These are phyloP conservation scores for Lithospermum erythrorhizon DNA, from an alignment of 257 asterid species.

Conservation along the genomic window DNA sequence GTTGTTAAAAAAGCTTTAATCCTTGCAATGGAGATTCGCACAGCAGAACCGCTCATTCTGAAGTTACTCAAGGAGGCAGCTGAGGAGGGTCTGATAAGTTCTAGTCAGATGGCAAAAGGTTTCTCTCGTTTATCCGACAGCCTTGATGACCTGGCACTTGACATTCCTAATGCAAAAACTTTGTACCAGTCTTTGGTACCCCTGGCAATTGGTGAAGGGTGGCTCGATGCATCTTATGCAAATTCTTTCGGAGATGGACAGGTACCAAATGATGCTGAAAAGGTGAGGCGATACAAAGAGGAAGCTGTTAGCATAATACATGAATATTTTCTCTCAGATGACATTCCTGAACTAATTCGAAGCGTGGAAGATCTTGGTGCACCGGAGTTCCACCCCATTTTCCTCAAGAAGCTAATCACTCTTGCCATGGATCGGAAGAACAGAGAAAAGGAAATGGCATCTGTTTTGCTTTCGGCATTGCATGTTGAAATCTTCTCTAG, in stretches of 20 bases:
- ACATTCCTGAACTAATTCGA: constrained; percentile 83
- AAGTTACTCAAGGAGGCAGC: constrained; percentile 78
- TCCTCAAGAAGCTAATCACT: constrained; percentile 77
- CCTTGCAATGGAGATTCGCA: constrained; percentile 70
- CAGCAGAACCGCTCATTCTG: constrained; percentile 54
- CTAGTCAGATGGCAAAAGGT: constrained; percentile 91
- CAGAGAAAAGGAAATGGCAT: constrained; percentile 96
- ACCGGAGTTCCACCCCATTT: constrained; percentile 63
- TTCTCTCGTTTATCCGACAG: constrained; percentile 71
- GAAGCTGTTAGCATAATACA: constrained; percentile 71
- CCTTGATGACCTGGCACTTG: constrained; percentile 94
- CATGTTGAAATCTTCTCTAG: constrained; percentile 80
- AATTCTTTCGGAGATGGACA: constrained; percentile 41
- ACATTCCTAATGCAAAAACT: constrained; percentile 81
- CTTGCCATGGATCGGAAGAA: constrained; percentile 91
- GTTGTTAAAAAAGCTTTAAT: constrained; percentile 87
- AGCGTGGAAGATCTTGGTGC: constrained; percentile 72
- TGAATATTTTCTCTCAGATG: constrained; percentile 89
- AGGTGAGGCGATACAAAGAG: constrained; percentile 63
- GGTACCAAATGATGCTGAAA: constrained; percentile 39
- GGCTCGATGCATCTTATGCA: constrained; percentile 70
- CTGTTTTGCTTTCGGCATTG: constrained; percentile 80
- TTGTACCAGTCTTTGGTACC: constrained; percentile 47
- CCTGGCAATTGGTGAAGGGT: constrained; percentile 71
- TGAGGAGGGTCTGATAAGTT: constrained; percentile 87